These are phyloP conservation scores for Oryza longistaminata DNA, from an alignment of 176 grass and related monocot genomes.

Conservation along the genomic window DNA sequence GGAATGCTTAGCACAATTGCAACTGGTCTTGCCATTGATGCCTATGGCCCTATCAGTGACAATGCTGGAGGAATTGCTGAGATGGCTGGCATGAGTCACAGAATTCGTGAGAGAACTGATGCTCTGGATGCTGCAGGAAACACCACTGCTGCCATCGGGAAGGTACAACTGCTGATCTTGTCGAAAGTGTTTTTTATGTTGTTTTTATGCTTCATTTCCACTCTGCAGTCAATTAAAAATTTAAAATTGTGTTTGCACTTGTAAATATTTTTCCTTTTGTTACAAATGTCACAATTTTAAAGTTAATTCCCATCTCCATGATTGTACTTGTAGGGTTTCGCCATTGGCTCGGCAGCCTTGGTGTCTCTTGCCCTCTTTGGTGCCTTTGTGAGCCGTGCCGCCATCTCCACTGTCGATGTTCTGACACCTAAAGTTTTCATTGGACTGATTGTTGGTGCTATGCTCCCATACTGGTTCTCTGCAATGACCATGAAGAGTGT, in stretches of 20 bases:
- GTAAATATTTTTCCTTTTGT: neutral
- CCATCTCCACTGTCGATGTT: slow-evolving; percentile 72
- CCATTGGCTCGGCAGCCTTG: slow-evolving; percentile 87
- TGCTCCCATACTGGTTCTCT: slow-evolving; percentile 97
- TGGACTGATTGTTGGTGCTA: slow-evolving; percentile 81
- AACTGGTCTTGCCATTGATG: slow-evolving; percentile 93
- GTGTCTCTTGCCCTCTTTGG: slow-evolving; percentile 95
- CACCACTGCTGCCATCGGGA: slow-evolving; percentile 93
- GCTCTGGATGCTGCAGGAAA: slow-evolving; percentile 94
- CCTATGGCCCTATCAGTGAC: slow-evolving; percentile 91
- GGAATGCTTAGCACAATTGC: slow-evolving; percentile 96
- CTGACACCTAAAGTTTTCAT: slow-evolving; percentile 90
- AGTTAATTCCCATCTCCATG: neutral
- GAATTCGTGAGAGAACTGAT: slow-evolving; percentile 90
- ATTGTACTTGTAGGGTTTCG: slow-evolving; percentile 66
- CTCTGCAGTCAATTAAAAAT: neutral
- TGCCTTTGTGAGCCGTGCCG: slow-evolving; percentile 86
- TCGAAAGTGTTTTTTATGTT: neutral
- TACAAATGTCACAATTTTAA: neutral
- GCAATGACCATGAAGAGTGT: slow-evolving; percentile 99
- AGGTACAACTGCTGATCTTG: slow-evolving; percentile 46
- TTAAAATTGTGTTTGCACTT: neutral
- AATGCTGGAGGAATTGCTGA: slow-evolving; percentile 97
- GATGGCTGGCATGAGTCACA: slow-evolving; percentile 98
- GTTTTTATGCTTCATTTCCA: neutral